Evolutionary conservation across 495 filamentous ascomycete species (phyloP), one percentile per base, ranked within the genome.

Genomic region (Lasiosphaeriaceae sp.): DNA sequence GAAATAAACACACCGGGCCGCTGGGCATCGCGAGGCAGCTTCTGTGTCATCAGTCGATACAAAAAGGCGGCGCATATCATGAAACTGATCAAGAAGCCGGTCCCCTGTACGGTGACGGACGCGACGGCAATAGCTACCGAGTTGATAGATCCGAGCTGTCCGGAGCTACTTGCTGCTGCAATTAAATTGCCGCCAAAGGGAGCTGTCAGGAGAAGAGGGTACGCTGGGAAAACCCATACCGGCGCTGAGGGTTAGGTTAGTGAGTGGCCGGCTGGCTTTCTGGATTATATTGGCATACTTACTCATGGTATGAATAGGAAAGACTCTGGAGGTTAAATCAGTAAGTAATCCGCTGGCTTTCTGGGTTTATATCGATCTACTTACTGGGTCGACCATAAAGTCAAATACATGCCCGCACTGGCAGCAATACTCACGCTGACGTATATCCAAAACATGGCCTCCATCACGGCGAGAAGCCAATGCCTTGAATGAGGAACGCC

Each of bases 171-270:
- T 14, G 77, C 67, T 31, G 80, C 75, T 16, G 71, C 65, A 65
- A 86, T 81, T 14, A 96, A 74, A 45, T 86, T 81, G 11, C 80
- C 80, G 47, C 88, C 90, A 66, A 89, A 83, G 0, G 90, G 89
- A 8, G 88, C 90, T 5, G 87, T 81, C 0, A 96, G 83, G 6
- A 96, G 81, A 54, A 95, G 81, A 0, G 90, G 90, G 60, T 96
- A 96, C 1, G 89, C 90, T 0, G 90, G 90, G 57, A 96, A 96
- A 34, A 96, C 91, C 90, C 90, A 96, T 47, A 93, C 84, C 0
- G 90, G 90, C 0, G 90, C 56, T 58, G 35, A 61, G 17, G 7
- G 14, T 9, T 2, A n/a, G n/a, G n/a, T n/a, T n/a, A n/a, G 20
- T 47, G 21, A 26, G 46, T 34, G 37, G 21, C n/a, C n/a, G n/a